phyloP scores from a whole-genome alignment of 2,329 filamentous ascomycete genomes.

The Cytospora paraplurivora region DNA sequence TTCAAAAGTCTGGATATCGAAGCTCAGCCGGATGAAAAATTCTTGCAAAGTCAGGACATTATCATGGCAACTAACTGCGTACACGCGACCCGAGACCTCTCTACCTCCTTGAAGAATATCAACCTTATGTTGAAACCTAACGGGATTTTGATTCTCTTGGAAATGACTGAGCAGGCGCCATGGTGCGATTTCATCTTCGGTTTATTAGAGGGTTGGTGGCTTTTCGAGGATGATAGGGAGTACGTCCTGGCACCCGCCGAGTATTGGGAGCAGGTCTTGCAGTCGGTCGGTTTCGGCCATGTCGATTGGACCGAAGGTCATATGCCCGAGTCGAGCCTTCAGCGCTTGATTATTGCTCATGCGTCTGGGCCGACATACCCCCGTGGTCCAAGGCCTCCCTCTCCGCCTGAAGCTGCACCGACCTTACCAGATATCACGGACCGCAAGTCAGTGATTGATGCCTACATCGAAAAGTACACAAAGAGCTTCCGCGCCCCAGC shows the following conservation, averaged over 20 bases:
- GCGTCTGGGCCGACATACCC: neutral
- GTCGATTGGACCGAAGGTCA: slow-evolving; percentile 38
- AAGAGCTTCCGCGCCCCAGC: slow-evolving; percentile 44
- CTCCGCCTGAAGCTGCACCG: neutral
- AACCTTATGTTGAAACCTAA: slow-evolving; percentile 35
- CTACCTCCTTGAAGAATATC: slow-evolving; percentile 32
- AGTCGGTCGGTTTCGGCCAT: slow-evolving; percentile 34
- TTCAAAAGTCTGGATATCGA: slow-evolving; percentile 38
- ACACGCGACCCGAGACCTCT: slow-evolving; percentile 38
- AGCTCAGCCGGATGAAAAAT: slow-evolving; percentile 31
- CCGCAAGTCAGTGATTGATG: slow-evolving; percentile 5
- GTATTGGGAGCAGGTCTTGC: slow-evolving; percentile 34
- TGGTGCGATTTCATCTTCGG: slow-evolving; percentile 42
- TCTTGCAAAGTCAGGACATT: slow-evolving; percentile 36
- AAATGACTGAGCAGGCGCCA: slow-evolving; percentile 37
- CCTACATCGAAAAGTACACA: slow-evolving; percentile 4
- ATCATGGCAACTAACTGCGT: slow-evolving; percentile 39
- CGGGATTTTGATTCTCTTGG: slow-evolving; percentile 40
- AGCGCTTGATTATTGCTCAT: slow-evolving; percentile 36
- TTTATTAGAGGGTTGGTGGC: slow-evolving; percentile 44
- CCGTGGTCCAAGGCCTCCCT: slow-evolving; percentile 1
- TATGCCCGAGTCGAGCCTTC: slow-evolving; percentile 35
- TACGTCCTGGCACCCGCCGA: slow-evolving; percentile 31
- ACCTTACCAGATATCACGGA: neutral
- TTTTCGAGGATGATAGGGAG: slow-evolving; percentile 37